A percentile compares a stretch with the other conserved stretches of the same genome.
Conservation (phyloP, 164 flowering plant genomes). For the Paratinospora sagittata region DNA sequence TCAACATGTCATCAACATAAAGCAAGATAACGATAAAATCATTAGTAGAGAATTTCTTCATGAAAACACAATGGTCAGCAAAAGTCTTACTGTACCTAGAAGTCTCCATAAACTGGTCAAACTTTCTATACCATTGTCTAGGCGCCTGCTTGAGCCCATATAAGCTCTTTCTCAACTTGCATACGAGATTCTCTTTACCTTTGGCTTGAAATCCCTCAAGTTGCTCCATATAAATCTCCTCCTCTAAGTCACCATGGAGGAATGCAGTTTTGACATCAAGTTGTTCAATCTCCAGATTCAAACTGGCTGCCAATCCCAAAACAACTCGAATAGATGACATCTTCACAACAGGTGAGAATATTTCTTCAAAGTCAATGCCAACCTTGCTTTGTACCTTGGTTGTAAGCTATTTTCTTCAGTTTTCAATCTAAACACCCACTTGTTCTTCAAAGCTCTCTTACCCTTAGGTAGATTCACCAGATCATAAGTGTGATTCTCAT, state of each 20-base stretch:
- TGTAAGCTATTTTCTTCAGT: not conserved
- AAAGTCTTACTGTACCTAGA: too few relatives aligned
- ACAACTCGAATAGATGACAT: not conserved
- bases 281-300: conserved; percentile 2
- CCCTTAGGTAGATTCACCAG: not conserved
- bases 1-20: too few relatives aligned
- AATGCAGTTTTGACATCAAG: not conserved
- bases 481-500: not conserved
- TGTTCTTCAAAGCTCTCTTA: not conserved
- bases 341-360: not conserved
- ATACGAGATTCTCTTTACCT: too few relatives aligned
- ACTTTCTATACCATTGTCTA: too few relatives aligned
- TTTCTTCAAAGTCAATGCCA: not conserved
- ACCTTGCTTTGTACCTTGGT: not conserved
- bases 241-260: conserved; percentile 7
- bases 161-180: too few relatives aligned
- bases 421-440: not conserved
- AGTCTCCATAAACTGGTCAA: too few relatives aligned
- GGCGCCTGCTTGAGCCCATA: too few relatives aligned
- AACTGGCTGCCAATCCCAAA: not conserved
- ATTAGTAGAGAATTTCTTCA: too few relatives aligned
- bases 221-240: conserved; percentile 1
- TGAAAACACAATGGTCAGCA: too few relatives aligned
- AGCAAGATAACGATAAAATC: too few relatives aligned
- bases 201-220: too few relatives aligned